phyloP scores from a whole-genome alignment of 2,329 filamentous ascomycete genomes.

The Diaporthe vexans region DNA sequence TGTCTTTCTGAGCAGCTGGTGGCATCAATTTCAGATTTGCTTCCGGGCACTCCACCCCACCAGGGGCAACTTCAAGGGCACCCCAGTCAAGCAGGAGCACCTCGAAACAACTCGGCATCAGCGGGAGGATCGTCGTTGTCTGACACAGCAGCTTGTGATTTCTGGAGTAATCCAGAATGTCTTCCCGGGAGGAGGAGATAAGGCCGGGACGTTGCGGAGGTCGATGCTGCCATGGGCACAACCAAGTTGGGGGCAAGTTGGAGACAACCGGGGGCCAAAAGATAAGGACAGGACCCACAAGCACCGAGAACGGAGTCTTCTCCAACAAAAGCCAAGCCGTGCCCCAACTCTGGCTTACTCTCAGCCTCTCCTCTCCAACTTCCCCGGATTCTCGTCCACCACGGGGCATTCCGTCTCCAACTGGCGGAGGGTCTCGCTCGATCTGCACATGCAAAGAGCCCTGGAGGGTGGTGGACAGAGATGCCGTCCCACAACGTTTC shows the following conservation, averaged over 20 bases:
- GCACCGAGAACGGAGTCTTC: neutral
- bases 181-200: neutral
- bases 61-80: neutral
- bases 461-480: neutral
- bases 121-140: neutral
- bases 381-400: constrained; percentile 21
- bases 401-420: constrained; percentile 8
- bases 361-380: constrained; percentile 12
- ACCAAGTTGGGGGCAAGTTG: too few relatives aligned
- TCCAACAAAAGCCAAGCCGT: constrained; percentile 20
- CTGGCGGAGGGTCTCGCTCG: neutral
- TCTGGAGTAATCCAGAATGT: neutral
- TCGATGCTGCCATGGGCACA: too few relatives aligned
- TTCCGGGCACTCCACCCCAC: neutral
- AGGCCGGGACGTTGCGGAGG: neutral
- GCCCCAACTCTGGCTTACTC: neutral
- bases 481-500: constrained; percentile 16
- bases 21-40: neutral
- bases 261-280: neutral
- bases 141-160: neutral
- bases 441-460: neutral
- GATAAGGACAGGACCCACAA: neutral
- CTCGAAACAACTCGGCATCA: neutral
- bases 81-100: neutral
- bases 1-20: neutral